Evolutionary conservation across 2,329 filamentous ascomycete species (phyloP).

Genomic region (Exophiala alcalophila): DNA sequence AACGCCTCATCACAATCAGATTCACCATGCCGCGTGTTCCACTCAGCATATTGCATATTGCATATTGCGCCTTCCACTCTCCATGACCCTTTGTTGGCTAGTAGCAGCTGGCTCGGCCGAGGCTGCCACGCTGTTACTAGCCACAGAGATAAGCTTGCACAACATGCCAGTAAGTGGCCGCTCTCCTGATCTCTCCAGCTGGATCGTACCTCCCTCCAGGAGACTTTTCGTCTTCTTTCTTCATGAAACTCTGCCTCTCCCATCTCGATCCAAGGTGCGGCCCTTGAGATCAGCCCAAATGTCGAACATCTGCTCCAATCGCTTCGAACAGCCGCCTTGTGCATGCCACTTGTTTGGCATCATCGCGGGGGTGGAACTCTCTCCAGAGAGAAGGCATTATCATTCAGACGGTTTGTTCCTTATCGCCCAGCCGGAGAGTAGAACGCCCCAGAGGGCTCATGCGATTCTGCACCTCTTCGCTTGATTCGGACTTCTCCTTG

Average conservation of each 20-base stretch:
- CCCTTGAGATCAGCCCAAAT: slow-evolving; percentile 1
- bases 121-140: too few species aligned
- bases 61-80: too few species aligned
- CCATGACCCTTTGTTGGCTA: too few species aligned
- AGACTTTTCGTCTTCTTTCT: not conserved
- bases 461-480: not conserved
- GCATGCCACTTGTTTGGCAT: not conserved
- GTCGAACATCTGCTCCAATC: slow-evolving; percentile 3
- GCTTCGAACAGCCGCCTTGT: not conserved
- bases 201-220: not conserved
- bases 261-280: not conserved
- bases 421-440: slow-evolving; percentile 9
- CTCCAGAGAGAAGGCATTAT: slow-evolving; percentile 3
- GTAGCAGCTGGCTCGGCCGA: too few species aligned
- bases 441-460: not conserved
- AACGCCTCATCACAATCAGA: too few species aligned
- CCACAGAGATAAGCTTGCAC: slow-evolving; percentile 12
- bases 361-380: not conserved
- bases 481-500: slow-evolving; percentile 4
- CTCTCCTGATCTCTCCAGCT: not conserved
- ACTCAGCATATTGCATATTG: too few species aligned
- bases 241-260: not conserved
- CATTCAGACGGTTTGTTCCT: slow-evolving; percentile 2
- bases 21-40: too few species aligned
- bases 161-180: not conserved